Evolutionary conservation across 2,329 filamentous ascomycete genomes (phyloP), one percentile per base, ranked within the genome.

Genomic region (Neonectria coccinea): DNA sequence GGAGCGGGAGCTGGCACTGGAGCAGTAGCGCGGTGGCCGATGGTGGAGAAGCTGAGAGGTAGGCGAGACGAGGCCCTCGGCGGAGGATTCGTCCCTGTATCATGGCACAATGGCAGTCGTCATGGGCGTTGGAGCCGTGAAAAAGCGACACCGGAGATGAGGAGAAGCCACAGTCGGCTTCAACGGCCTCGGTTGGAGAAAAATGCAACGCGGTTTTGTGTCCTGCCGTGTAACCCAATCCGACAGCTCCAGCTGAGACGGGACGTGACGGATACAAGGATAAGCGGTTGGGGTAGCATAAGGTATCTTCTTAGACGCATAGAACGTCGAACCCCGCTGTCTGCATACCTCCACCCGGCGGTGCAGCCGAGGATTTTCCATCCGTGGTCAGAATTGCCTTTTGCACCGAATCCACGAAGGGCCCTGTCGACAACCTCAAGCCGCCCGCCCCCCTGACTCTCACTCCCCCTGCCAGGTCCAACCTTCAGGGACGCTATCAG

Each of bases 81-180:
- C 61, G 64, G 55, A 73, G 59, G 44, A 68, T 65, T 62, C 74
- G 74, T 72, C 74, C 70, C 59, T 69, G 65, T 60, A 74, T 67
- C 78, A 80, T 80, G 62, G 67, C 67, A 51, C 51, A 64, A 56
- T 54, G 57, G 57, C 36, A 29, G 45, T 47, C 55, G 51, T 62
- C 50, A 56, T 54, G 55, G 55, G 48, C 42, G 54, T 44, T 48
- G 51, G 52, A n/a, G 14, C 44, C 8, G 39, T 51, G 10, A 25
- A 52, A 48, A 57, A 50, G 20, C 39, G 45, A 67, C 56, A 62
- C 42, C 45, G 4, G 44, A 54, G 33, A 63, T 47, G 29, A 64
- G n/a, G 52, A 62, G 56, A 47, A 39, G 29, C 16, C 14, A 25
- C 42, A 31, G 36, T 20, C 42, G 42, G 36, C 25, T 33, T 5